Percentiles rank a stretch among this genome's conserved stretches.
phyloP scores from a whole-genome alignment of 306 rosid genomes.

The Notholithocarpus densiflorus region DNA sequence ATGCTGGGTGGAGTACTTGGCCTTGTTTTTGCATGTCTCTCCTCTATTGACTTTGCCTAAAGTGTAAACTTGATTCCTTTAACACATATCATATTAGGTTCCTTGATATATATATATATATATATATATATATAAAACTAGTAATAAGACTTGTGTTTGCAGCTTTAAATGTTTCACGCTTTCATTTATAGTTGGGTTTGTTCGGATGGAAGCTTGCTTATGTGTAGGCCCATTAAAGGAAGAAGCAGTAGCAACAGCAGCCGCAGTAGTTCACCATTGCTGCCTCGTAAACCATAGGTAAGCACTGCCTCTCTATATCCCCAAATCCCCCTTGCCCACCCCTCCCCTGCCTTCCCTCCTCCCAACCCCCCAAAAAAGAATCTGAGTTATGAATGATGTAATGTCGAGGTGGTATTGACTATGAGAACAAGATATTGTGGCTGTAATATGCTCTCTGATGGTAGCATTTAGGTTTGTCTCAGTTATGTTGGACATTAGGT shows the following conservation, averaged over 20 bases:
- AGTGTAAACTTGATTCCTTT: no score
- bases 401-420: constrained; percentile 10
- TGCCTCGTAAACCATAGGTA: constrained; percentile 40
- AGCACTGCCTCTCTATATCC: no score
- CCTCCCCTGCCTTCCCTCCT: no score
- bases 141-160: neutral
- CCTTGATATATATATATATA: no score
- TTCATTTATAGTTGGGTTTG: neutral
- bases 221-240: constrained; percentile 76
- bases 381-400: constrained; percentile 9
- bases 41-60: no score
- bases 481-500: no score
- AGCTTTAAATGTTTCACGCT: neutral
- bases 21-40: no score
- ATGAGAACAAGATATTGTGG: constrained; percentile 10
- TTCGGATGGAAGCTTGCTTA: neutral
- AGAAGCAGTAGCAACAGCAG: constrained; percentile 89
- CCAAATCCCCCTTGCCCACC: no score
- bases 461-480: constrained; percentile 2
- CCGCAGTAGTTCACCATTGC: constrained; percentile 84
- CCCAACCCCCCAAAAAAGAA: no score
- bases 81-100: no score
- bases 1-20: no score
- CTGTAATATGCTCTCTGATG: constrained; percentile 12
- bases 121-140: no score